A percentile compares a stretch with the other conserved stretches of the same genome.
Evolutionary conservation across 352 stramenopile genomes (phyloP).

Genomic region (Globisporangium polare): DNA sequence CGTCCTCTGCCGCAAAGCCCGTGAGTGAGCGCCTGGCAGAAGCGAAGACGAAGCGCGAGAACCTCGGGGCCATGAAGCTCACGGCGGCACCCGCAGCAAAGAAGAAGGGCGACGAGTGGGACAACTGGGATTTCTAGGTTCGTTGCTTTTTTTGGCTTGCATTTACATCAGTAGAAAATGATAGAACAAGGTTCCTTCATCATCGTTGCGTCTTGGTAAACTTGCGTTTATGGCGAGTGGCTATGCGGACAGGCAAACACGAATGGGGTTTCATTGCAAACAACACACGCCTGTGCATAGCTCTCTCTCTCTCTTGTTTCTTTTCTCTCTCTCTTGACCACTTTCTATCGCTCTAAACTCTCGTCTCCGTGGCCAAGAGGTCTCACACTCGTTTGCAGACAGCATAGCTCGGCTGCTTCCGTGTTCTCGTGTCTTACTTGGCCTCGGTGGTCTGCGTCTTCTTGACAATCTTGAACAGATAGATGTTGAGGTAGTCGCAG

Average conservation of each 20-base stretch:
- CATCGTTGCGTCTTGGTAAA: not conserved
- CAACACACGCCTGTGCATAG: slow-evolving; percentile 3
- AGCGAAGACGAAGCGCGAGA: slow-evolving; percentile 50
- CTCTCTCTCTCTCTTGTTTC: not conserved
- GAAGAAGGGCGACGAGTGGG: slow-evolving; percentile 69
- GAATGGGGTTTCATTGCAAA: slow-evolving; percentile 7
- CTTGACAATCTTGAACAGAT: slow-evolving; percentile 74
- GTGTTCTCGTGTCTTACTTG: slow-evolving; percentile 5
- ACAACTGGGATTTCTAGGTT: slow-evolving; percentile 75
- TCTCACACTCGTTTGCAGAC: not conserved
- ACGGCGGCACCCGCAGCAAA: slow-evolving; percentile 14
- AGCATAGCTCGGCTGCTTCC: not conserved
- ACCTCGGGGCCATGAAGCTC: slow-evolving; percentile 60
- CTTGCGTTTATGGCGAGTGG: not conserved
- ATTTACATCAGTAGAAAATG: not conserved
- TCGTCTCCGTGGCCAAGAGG: not conserved
- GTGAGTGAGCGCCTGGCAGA: slow-evolving; percentile 52
- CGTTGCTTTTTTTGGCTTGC: slow-evolving; percentile 3
- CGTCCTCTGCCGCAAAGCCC: slow-evolving; percentile 26
- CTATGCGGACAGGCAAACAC: not conserved
- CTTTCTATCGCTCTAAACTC: slow-evolving; percentile 9
- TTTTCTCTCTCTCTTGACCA: not conserved
- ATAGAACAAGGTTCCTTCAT: not conserved
- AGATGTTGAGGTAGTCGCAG: slow-evolving; percentile 84
- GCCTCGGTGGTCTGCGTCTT: slow-evolving; percentile 19